phyloP scores from a whole-genome alignment of 2,329 filamentous ascomycete species.

The Hymenoscyphus fraxineus region DNA sequence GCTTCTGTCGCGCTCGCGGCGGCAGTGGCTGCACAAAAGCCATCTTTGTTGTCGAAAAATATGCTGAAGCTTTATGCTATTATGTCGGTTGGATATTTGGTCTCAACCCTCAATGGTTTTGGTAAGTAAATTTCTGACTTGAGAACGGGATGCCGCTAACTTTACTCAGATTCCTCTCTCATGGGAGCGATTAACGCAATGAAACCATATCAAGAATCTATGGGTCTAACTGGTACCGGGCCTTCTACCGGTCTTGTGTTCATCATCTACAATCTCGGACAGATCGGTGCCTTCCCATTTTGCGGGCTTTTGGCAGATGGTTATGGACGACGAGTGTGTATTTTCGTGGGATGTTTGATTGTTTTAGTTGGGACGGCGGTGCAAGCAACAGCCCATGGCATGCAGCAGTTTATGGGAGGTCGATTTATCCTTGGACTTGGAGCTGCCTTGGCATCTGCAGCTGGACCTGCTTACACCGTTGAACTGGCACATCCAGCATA shows the following conservation, averaged over 20 bases:
- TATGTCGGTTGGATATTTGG: slow-evolving; percentile 40
- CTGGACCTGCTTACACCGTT: slow-evolving; percentile 60
- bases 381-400: slow-evolving; percentile 44
- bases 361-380: slow-evolving; percentile 50
- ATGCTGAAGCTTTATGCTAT: slow-evolving; percentile 44
- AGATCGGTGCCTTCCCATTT: slow-evolving; percentile 50
- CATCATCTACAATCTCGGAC: slow-evolving; percentile 38
- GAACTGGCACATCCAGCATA: slow-evolving; percentile 62
- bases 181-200: slow-evolving; percentile 48
- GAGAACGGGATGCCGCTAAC: too few species aligned
- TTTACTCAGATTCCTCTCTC: slow-evolving; percentile 32
- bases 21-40: slow-evolving; percentile 35
- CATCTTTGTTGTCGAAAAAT: slow-evolving; percentile 36
- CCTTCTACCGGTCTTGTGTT: slow-evolving; percentile 24
- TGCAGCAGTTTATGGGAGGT: slow-evolving; percentile 52
- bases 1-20: slow-evolving; percentile 37
- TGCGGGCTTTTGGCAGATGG: slow-evolving; percentile 49
- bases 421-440: slow-evolving; percentile 55
- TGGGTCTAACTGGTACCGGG: slow-evolving; percentile 19
- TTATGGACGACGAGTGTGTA: slow-evolving; percentile 51
- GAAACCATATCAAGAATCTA: slow-evolving; percentile 37
- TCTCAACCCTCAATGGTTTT: slow-evolving; percentile 54
- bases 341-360: slow-evolving; percentile 51
- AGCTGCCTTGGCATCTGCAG: slow-evolving; percentile 55
- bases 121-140: slow-evolving; percentile 21